Evolutionary conservation across 371 early-diverging fungal species (phyloP), one percentile per base, ranked within the genome.

Genomic region (Capillidium heterosporum): DNA sequence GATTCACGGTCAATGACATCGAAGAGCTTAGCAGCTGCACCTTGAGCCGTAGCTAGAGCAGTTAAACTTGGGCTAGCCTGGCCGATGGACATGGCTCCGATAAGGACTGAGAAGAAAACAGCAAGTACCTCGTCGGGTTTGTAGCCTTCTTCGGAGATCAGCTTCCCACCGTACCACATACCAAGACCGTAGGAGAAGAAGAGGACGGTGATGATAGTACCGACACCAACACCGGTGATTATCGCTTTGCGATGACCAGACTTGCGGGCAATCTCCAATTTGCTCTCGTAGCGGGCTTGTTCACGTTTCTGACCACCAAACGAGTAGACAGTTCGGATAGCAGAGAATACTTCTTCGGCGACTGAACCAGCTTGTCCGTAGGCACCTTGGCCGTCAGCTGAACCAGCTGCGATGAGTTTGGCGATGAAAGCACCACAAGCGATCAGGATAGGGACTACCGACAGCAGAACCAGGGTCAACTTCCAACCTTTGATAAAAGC

Each of bases 261-360:
- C 11, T 60, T 63, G 58, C 83, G 78, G 21, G 88, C 87, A 26
- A 58, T 72, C 0, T 71, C 70, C 31, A 81, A 72, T 48, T 73
- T 74, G 15, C 61, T 60, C 24, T 60, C 57, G 53, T 81, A 89
- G 54, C 66, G 62, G 27, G 43, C 60, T 59, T 74, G 71, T 54
- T 88, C 78, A 39, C 73, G 63, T 23, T 50, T 44, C 63, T 93
- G 89, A 59, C 84, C 80, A 28, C 82, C 82, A 23, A 95, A 71
- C 1, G 85, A 72, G 41, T 80, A 77, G n/a, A 94, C 88, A 0
- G 94, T 93, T 31, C 91, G 77, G 44, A 95, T 83, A 62, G 81
- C 77, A 48, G 77, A 75, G 52, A 93, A 79, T 17, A 87, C 86
- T 64, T 95, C 96, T 62, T 77, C 75, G 46, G 89, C 87, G 42